These are phyloP conservation scores for Cynanchum wilfordii DNA, from an alignment of 257 asterid genomes.

Conservation along the genomic window DNA sequence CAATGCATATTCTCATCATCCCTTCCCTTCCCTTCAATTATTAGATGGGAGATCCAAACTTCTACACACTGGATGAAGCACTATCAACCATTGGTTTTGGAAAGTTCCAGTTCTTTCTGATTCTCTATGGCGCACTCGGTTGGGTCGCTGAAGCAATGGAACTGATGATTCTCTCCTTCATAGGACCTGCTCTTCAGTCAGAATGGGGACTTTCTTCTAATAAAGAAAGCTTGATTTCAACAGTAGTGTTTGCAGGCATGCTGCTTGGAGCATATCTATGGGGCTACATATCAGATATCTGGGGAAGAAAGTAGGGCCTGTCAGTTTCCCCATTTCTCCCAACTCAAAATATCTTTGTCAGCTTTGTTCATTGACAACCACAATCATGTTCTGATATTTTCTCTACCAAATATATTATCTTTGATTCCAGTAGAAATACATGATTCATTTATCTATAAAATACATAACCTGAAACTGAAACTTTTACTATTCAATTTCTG, in stretches of 20 bases:
- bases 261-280: slow-evolving; percentile 63
- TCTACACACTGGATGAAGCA: slow-evolving; percentile 66
- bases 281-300: slow-evolving; percentile 63
- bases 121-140: slow-evolving; percentile 68
- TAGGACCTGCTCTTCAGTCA: slow-evolving; percentile 71
- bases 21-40: background rate
- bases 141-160: slow-evolving; percentile 80
- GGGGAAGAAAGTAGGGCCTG: slow-evolving; percentile 57
- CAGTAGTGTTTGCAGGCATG: slow-evolving; percentile 72
- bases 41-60: slow-evolving; percentile 52
- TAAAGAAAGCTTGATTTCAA: slow-evolving; percentile 63
- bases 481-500: slow-evolving; percentile 4
- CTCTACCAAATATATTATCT: background rate
- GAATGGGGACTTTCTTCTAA: slow-evolving; percentile 64
- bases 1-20: background rate
- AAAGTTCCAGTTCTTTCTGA: slow-evolving; percentile 54
- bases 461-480: background rate
- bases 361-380: slow-evolving; percentile 1
- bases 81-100: slow-evolving; percentile 63
- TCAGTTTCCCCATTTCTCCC: slow-evolving; percentile 9
- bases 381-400: background rate
- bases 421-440: background rate
- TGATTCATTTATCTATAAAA: background rate
- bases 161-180: slow-evolving; percentile 79
- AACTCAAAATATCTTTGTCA: slow-evolving; percentile 1